Base-by-base conservation (phyloP, 2,329 filamentous ascomycete genomes). In the Fusarium beomiforme region DNA sequence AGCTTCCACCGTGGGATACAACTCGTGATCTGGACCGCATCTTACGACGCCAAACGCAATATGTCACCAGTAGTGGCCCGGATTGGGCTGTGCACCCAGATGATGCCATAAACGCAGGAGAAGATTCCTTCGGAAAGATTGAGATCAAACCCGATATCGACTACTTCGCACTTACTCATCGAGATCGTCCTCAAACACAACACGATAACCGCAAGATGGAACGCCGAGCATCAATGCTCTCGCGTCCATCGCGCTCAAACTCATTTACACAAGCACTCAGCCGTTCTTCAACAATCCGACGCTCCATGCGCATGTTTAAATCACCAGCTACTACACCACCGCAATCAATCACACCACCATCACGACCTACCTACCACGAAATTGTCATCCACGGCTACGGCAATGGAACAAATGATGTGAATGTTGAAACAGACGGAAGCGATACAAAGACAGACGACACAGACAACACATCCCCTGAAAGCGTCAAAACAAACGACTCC, bases 91-190 rank as follows among this genome's bases (percentile, higher is more conserved):
- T 63, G 31, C 69, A 66, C 21, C 42, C 21, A 8, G 43, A 67
- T 17, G 63, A 68, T 13, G 34, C 58, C 19, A 44, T 49, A n/a
- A 23, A 41, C 8, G 44, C 50, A 34, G 37, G 59, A 26, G 67
- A 66, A 19, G 62, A 67, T 41, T 37, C 43, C 5, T 37, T 59
- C 2, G 70, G 57, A 4, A 76, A 54, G 59, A 73, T 81, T 29
- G 86, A 87, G 64, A 85, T 88, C 64, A 85, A 85, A 63, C 86
- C 87, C 0, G 87, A 90, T 51, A 84, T 89, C 44, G 86, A 89
- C 70, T 88, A 89, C 67, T 83, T 86, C 58, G 84, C 84, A 0
- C 77, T 85, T 11, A 80, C 81, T 0, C 83, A 84, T 62, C 78
- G 79, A 51, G 64, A 67, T 57, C 67, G 56, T 31, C 43, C 44